These are phyloP conservation scores for Phytophthora colocasiae DNA, from an alignment of 352 stramenopile genomes.

Conservation along the genomic window DNA sequence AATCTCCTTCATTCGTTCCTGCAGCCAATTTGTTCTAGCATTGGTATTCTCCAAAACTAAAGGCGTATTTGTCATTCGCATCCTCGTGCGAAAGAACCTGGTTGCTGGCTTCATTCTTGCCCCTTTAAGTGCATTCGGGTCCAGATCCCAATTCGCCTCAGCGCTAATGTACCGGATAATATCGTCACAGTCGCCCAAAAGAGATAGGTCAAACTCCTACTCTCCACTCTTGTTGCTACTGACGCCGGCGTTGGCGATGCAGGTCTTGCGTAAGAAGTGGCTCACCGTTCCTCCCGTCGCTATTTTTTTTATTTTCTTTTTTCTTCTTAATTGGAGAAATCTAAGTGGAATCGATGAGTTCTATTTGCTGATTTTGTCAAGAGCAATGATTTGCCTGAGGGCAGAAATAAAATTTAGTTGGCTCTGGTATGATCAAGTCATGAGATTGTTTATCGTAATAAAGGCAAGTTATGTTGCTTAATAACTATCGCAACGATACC, in stretches of 20 bases:
- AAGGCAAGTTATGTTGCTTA: no score
- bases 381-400: no score
- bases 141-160: constrained; percentile 55
- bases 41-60: constrained; percentile 55
- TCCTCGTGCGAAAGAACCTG: constrained; percentile 40
- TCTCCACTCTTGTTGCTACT: constrained; percentile 33
- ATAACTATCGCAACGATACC: no score
- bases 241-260: neutral
- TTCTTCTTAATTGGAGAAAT: constrained; percentile 57
- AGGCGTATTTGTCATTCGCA: constrained; percentile 28
- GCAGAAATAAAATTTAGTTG: no score
- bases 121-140: constrained; percentile 15
- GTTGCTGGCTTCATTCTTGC: constrained; percentile 25
- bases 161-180: constrained; percentile 77
- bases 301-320: constrained; percentile 49
- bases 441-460: no score
- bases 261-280: neutral
- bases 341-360: no score
- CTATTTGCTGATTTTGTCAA: no score
- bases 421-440: no score
- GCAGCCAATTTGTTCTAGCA: constrained; percentile 51
- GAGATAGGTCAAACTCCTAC: constrained; percentile 81
- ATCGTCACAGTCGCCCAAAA: constrained; percentile 82
- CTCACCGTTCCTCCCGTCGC: constrained; percentile 25
- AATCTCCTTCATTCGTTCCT: constrained; percentile 34